Conservation (phyloP, 192 early-diverging fungal species). For the Linnemannia elongata region DNA sequence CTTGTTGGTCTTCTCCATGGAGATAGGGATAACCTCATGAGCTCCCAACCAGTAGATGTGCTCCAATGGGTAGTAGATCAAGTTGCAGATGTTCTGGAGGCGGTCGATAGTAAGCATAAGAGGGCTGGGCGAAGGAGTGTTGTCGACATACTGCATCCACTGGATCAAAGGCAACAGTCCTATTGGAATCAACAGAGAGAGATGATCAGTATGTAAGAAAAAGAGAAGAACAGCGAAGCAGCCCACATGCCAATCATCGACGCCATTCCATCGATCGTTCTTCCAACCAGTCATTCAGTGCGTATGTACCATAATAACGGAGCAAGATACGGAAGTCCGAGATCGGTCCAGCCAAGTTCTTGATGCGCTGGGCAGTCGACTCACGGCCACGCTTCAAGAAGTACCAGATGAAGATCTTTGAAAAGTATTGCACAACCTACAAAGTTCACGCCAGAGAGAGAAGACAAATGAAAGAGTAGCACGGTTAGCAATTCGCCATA, state of each 20-base stretch:
- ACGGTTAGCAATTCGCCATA: background rate
- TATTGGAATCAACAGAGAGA: slow-evolving; percentile 7
- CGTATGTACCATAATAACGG: slow-evolving; percentile 75
- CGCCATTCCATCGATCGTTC: background rate
- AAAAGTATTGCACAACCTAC: slow-evolving; percentile 91
- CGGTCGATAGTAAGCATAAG: slow-evolving; percentile 79
- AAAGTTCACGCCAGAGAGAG: background rate
- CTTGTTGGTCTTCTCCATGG: slow-evolving; percentile 77
- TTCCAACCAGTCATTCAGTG: background rate
- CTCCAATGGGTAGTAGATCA: slow-evolving; percentile 96
- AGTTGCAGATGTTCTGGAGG: slow-evolving; percentile 87
- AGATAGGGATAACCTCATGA: slow-evolving; percentile 85
- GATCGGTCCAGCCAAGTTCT: slow-evolving; percentile 87
- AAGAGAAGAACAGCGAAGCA: background rate
- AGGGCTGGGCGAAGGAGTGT: slow-evolving; percentile 74
- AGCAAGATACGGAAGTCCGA: slow-evolving; percentile 93
- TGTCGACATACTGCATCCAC: slow-evolving; percentile 87
- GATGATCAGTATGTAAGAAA: background rate
- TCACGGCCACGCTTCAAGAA: slow-evolving; percentile 69
- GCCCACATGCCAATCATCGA: no score
- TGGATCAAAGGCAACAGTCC: slow-evolving; percentile 86
- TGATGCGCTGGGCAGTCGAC: slow-evolving; percentile 78
- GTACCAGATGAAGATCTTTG: slow-evolving; percentile 90
- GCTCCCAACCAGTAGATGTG: slow-evolving; percentile 95
- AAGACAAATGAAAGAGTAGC: background rate